These are phyloP conservation scores for Litchi chinensis DNA, from an alignment of 345 rosid genomes.

Conservation along the genomic window DNA sequence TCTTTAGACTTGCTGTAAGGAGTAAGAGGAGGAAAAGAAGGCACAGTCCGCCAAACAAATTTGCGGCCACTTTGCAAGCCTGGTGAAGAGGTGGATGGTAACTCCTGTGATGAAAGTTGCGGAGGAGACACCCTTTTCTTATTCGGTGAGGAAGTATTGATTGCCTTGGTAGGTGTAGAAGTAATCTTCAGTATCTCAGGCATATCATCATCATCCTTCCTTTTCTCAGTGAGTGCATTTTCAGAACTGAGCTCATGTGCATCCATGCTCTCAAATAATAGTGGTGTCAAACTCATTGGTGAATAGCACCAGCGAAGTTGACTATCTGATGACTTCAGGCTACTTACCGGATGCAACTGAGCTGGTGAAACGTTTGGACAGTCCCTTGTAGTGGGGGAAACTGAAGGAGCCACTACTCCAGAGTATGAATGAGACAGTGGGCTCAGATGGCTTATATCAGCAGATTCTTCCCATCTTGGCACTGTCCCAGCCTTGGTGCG, in stretches of 20 bases:
- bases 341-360: conserved; percentile 17
- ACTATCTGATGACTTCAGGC: conserved; percentile 22
- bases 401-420: conserved; percentile 27
- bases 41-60: conserved; percentile 24
- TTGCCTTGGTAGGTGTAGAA: conserved; percentile 23
- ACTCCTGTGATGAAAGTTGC: conserved; percentile 22
- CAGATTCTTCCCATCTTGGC: conserved; percentile 28
- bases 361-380: neutral
- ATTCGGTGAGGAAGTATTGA: conserved; percentile 26
- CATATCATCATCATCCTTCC: conserved; percentile 8
- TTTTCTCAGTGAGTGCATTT: conserved; percentile 3
- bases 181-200: conserved; percentile 19
- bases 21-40: conserved; percentile 34
- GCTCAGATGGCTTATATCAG: conserved; percentile 24
- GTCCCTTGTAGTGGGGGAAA: conserved; percentile 15
- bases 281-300: conserved; percentile 22
- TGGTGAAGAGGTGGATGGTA: conserved; percentile 22
- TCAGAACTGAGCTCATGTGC: conserved; percentile 14
- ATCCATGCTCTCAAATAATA: neutral
- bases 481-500: conserved; percentile 5
- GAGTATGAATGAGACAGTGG: conserved; percentile 20
- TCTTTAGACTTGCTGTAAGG: conserved; percentile 32
- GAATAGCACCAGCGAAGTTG: conserved; percentile 11
- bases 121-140: conserved; percentile 31
- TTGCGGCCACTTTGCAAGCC: conserved; percentile 27